Evolutionary conservation across 2,329 filamentous ascomycete genomes (phyloP), one percentile per base, ranked within the genome.

Genomic region (Thelonectria discophora): DNA sequence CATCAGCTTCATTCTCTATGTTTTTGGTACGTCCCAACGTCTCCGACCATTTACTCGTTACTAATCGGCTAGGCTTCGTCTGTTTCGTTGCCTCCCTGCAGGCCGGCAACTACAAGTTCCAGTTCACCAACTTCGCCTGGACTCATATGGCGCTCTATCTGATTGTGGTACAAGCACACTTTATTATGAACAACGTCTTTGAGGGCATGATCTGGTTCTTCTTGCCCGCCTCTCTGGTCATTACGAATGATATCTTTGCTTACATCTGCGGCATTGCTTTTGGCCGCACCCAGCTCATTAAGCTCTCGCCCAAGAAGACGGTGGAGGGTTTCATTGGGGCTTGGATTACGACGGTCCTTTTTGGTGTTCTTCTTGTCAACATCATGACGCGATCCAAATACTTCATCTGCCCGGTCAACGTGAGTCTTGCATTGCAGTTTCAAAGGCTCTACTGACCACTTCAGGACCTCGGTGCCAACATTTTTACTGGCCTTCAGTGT

Each of bases 181-280:
- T 99, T 78, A 93, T 98, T 81, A 98, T 99, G 92, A 99, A 99
- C 85, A 99, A 99, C 79, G 91, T 99, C 68, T 96, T 99, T 72
- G 95, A 99, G 81, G 95, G 95, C 81, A 93, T 99, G 91, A 97
- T 99, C 76, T 99, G 95, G 95, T 98, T 99, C 84, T 97, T 98
- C 85, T 81, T 99, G 46, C 95, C 95, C 8, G 94, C 93, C 8
- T 90, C 93, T 55, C 86, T 99, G 71, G 95, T 99, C 76, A 97
- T 99, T 75, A 97, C 92, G 66, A 99, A 99, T 78, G 95, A 99
- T 76, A 99, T 99, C 67, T 98, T 96, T 73, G 95, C 95, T 72
- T 99, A 99, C 77, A 88, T 99, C 64, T 97, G 94, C 77, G 95
- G 95, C 63, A 98, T 99, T 74, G 94, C 94, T 20, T 97, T 99